Conservation (phyloP, 305 asterid genomes). For the Ajuga reptans region DNA sequence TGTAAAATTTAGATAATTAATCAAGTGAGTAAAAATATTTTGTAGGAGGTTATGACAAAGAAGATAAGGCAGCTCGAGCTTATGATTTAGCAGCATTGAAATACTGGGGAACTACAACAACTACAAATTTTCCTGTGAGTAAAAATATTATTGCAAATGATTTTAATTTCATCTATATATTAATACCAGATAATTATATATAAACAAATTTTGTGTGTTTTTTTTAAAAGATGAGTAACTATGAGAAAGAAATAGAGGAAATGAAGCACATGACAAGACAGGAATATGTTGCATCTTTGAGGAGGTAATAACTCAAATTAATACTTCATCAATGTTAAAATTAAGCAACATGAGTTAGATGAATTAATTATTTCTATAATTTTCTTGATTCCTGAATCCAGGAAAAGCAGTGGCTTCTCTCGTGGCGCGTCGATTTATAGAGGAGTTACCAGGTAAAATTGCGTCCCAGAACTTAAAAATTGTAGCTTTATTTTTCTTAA, state of each 20-base stretch:
- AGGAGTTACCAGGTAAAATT: constrained; percentile 74
- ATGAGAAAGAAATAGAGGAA: constrained; percentile 75
- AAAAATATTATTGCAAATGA: too few species aligned
- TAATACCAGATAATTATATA: too few species aligned
- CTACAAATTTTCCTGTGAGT: constrained; percentile 76
- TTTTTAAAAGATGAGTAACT: constrained; percentile 47
- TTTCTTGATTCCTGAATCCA: constrained; percentile 15
- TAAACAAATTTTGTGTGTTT: too few species aligned
- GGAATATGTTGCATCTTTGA: constrained; percentile 72
- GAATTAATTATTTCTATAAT: background rate
- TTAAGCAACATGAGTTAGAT: too few species aligned
- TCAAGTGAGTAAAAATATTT: background rate
- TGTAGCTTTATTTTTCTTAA: too few species aligned
- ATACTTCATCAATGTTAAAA: too few species aligned
- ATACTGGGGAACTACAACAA: constrained; percentile 80
- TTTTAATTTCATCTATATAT: too few species aligned
- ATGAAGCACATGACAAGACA: constrained; percentile 85
- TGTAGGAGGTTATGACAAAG: constrained; percentile 84
- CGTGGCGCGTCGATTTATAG: constrained; percentile 93
- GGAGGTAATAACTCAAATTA: constrained; percentile 53
- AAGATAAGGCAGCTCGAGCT: constrained; percentile 82
- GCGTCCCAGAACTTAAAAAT: background rate
- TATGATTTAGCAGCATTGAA: constrained; percentile 81
- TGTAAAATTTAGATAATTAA: background rate
- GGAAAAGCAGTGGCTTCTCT: constrained; percentile 92